Conservation (phyloP, 2,329 filamentous ascomycete genomes). For the Shiraia sp. region DNA sequence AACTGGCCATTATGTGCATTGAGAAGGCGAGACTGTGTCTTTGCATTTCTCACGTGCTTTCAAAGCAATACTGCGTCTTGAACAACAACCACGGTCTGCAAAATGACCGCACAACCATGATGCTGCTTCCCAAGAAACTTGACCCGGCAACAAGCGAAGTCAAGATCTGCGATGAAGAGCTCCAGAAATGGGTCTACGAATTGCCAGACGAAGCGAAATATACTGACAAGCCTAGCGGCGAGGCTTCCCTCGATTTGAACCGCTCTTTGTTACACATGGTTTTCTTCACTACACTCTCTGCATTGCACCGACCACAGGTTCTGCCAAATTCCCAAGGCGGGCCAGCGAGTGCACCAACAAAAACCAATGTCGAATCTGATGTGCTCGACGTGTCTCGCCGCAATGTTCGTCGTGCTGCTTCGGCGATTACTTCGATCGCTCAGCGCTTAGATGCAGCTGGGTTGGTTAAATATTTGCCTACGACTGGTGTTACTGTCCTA, state of each 20-base stretch:
- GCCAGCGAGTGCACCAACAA: conserved; percentile 49
- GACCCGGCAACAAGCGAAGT: conserved; percentile 82
- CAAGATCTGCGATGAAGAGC: conserved; percentile 74
- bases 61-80: conserved; percentile 88
- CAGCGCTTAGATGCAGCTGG: conserved; percentile 72
- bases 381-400: conserved; percentile 80
- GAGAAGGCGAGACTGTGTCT: conserved; percentile 88
- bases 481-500: conserved; percentile 87
- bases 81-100: conserved; percentile 75
- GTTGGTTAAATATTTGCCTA: conserved; percentile 80
- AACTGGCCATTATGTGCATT: conserved; percentile 86
- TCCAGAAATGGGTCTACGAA: conserved; percentile 75
- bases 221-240: conserved; percentile 61
- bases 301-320: conserved; percentile 88
- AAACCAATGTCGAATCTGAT: conserved; percentile 54
- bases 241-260: conserved; percentile 67
- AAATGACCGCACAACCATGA: conserved; percentile 76
- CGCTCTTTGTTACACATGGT: conserved; percentile 90
- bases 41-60: conserved; percentile 85
- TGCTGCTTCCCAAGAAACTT: conserved; percentile 87
- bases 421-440: conserved; percentile 83
- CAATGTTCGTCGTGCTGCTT: conserved; percentile 81
- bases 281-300: conserved; percentile 88
- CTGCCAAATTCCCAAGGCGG: conserved; percentile 70
- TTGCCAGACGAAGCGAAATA: conserved; percentile 75